Percentiles rank a stretch among this genome's conserved stretches.
Evolutionary conservation across 306 rosid species (phyloP).

Genomic region (Cicer arietinum): DNA sequence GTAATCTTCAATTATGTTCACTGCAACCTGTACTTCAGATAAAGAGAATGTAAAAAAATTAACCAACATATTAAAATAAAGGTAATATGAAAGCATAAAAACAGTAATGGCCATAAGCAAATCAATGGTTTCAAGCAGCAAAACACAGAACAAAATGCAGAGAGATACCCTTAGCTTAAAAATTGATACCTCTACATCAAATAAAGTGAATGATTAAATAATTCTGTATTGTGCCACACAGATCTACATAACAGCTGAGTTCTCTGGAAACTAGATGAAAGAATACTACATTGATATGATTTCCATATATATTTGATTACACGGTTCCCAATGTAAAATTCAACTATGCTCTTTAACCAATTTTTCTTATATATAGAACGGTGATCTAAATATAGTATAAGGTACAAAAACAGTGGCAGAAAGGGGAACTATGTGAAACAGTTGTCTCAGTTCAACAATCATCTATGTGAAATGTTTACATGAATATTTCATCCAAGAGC

Average conservation of each 20-base stretch:
- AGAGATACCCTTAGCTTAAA: slow-evolving; percentile 16
- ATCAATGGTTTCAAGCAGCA: slow-evolving; percentile 17
- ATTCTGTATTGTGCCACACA: not conserved
- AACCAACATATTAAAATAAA: slow-evolving; percentile 16
- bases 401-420: slow-evolving; percentile 11
- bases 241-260: slow-evolving; percentile 20
- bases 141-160: slow-evolving; percentile 25
- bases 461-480: slow-evolving; percentile 24
- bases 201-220: slow-evolving; percentile 23
- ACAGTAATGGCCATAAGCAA: slow-evolving; percentile 20
- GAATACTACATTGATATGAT: slow-evolving; percentile 24
- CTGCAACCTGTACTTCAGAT: slow-evolving; percentile 70
- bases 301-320: slow-evolving; percentile 30
- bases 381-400: slow-evolving; percentile 33
- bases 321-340: slow-evolving; percentile 15
- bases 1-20: slow-evolving; percentile 85
- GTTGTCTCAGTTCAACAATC: slow-evolving; percentile 6
- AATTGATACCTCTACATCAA: slow-evolving; percentile 24
- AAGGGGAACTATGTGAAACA: slow-evolving; percentile 6
- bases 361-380: not conserved
- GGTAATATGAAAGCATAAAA: not conserved
- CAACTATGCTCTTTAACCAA: slow-evolving; percentile 9
- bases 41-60: slow-evolving; percentile 33
- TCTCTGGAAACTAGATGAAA: slow-evolving; percentile 34
- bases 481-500: slow-evolving; percentile 31